These are phyloP conservation scores for Leishmania gerbilli DNA, from an alignment of 208 protist genomes.

Conservation along the genomic window DNA sequence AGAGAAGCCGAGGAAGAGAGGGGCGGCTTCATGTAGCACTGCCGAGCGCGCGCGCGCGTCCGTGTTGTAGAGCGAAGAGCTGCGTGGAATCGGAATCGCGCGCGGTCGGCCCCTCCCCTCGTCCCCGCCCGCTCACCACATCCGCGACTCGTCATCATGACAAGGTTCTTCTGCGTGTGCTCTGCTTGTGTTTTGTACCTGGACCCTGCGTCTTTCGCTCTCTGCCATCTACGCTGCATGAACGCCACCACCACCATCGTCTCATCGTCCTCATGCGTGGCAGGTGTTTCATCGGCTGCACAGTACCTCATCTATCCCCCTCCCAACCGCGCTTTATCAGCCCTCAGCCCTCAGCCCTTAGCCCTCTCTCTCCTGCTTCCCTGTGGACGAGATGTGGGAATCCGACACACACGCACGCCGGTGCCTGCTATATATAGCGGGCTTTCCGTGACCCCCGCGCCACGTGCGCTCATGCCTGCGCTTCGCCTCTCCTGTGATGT, in stretches of 20 bases:
- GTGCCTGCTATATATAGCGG: too few species aligned
- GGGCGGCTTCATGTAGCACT: background rate
- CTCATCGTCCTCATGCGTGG: background rate
- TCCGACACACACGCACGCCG: background rate
- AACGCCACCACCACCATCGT: background rate
- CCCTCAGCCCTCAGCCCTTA: background rate
- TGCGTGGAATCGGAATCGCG: too few species aligned
- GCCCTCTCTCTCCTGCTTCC: background rate
- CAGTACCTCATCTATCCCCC: background rate
- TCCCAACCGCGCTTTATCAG: background rate
- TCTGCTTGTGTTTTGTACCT: background rate
- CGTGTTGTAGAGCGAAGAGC: too few species aligned
- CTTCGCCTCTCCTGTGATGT: background rate
- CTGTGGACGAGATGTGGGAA: background rate
- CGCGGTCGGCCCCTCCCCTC: too few species aligned
- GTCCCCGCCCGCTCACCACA: too few species aligned
- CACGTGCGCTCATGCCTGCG: background rate
- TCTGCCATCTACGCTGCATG: background rate
- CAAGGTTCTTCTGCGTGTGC: background rate
- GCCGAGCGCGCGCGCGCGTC: background rate
- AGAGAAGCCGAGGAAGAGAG: background rate
- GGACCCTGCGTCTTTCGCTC: background rate
- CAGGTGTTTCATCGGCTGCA: background rate
- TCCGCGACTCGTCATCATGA: too few species aligned
- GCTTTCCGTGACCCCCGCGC: background rate